Evolutionary conservation across 257 asterid genomes (phyloP).

Genomic region (Linaria vulgaris): DNA sequence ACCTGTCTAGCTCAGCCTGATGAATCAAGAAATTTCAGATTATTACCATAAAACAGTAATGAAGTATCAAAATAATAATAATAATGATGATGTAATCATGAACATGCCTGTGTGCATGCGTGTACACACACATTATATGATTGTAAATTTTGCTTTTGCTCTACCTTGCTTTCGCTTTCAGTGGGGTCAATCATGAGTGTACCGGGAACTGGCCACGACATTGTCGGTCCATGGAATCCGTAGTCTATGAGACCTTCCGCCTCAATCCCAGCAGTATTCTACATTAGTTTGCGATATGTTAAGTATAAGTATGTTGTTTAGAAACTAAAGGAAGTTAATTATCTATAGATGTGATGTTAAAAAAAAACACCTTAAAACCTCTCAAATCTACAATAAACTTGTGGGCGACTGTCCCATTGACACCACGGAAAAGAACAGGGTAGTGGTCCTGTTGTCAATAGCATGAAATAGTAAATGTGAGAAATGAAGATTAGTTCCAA

Average conservation of each 20-base stretch:
- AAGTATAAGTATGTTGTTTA: constrained; percentile 10
- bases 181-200: constrained; percentile 98
- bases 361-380: constrained; percentile 67
- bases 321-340: not conserved
- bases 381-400: constrained; percentile 93
- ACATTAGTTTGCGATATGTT: constrained; percentile 17
- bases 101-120: too few relatives aligned
- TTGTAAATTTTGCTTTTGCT: not conserved
- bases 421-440: constrained; percentile 96
- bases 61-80: too few relatives aligned
- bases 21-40: constrained; percentile 8
- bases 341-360: not conserved
- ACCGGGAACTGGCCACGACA: constrained; percentile 99
- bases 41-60: not conserved
- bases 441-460: constrained; percentile 61
- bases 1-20: constrained; percentile 94
- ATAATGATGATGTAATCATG: too few relatives aligned
- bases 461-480: constrained; percentile 23
- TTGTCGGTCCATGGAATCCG: constrained; percentile 96
- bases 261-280: constrained; percentile 96
- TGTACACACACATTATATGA: too few relatives aligned
- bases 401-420: constrained; percentile 88
- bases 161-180: constrained; percentile 99
- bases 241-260: constrained; percentile 98
- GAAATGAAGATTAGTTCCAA: not conserved